Evolutionary conservation across 257 asterid genomes (phyloP), one percentile per base, ranked within the genome.

Genomic region (Phtheirospermum japonicum): DNA sequence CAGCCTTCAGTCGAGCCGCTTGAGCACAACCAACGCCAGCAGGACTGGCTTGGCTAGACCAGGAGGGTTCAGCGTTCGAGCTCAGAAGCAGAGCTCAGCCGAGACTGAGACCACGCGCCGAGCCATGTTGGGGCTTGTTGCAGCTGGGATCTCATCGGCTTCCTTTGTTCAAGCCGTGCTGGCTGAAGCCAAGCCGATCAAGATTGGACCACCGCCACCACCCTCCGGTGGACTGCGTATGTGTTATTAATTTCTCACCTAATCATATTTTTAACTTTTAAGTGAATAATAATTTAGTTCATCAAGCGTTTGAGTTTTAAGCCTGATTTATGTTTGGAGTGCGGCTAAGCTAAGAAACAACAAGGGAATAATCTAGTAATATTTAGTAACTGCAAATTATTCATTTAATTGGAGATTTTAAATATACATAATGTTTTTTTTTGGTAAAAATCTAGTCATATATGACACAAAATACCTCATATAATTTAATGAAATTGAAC

Each of bases 161-260:
- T 82, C 99, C 4, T 74, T 93, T 53, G 94, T 85, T 40, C 85
- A 78, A 69, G 93, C 82, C 40, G 95, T 80, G 40, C 85, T 87
- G 4, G 99, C 99, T 2, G 97, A 84, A 19, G 85, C 89, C 62
- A 80, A 51, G 71, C 46, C 99, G 9, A 89, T 93, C 77, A 93
- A 87, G 85, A 33, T 93, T 42, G 99, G 99, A 12, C 60, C 60
- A 4, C 88, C 99, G 11, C 99, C 99, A 1, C 88, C 94, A 4
- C 99, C 88, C 49, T 93, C 99, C 46, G 97, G 99, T 33, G 99
- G 97, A 57, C 81, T 93, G 54, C 94, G 99, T 93, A 78, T 83
- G 99, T 77, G 23, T 9, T 55, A 32, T 2, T 39, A 23, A 20
- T 23, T 12, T 53, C 23, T 26, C 16, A 23, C 0, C 12, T 20